Evolutionary conservation across 306 rosid genomes (phyloP).

Genomic region (Prunus padus): DNA sequence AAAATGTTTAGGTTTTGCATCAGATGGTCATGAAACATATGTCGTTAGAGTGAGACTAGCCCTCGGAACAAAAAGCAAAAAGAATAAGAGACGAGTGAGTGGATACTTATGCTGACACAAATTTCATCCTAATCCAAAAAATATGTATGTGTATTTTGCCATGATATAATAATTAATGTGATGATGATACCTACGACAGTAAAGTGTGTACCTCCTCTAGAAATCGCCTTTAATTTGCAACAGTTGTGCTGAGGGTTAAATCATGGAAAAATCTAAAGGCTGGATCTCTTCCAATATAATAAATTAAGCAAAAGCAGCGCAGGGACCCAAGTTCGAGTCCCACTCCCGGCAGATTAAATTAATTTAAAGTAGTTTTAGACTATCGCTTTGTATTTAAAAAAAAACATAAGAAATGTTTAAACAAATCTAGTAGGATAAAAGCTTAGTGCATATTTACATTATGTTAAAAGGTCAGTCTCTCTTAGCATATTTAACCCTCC

Average conservation of each 20-base stretch:
- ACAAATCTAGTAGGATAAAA: slow-evolving; percentile 1
- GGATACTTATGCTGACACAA: slow-evolving; percentile 6
- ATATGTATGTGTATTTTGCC: not conserved
- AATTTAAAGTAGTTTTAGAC: too few relatives aligned
- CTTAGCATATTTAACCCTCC: not conserved
- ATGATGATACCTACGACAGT: not conserved
- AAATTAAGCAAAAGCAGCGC: too few relatives aligned
- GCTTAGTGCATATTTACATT: slow-evolving; percentile 16
- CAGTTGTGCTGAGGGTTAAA: not conserved
- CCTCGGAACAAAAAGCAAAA: slow-evolving; percentile 4
- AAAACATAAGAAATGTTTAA: not conserved
- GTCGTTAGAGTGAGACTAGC: not conserved
- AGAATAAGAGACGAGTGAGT: slow-evolving; percentile 1
- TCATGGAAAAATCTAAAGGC: too few relatives aligned
- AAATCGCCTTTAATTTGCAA: not conserved
- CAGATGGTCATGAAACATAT: not conserved
- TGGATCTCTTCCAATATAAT: too few relatives aligned
- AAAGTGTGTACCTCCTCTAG: not conserved
- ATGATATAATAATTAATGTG: slow-evolving; percentile 5
- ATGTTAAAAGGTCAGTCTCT: not conserved
- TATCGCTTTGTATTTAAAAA: too few relatives aligned
- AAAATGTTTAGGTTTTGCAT: too few relatives aligned
- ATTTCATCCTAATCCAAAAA: not conserved
- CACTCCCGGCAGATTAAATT: too few relatives aligned
- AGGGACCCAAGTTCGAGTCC: too few relatives aligned